Conservation (phyloP, 2,329 filamentous ascomycete species). For the Pseudogymnoascus sp. region DNA sequence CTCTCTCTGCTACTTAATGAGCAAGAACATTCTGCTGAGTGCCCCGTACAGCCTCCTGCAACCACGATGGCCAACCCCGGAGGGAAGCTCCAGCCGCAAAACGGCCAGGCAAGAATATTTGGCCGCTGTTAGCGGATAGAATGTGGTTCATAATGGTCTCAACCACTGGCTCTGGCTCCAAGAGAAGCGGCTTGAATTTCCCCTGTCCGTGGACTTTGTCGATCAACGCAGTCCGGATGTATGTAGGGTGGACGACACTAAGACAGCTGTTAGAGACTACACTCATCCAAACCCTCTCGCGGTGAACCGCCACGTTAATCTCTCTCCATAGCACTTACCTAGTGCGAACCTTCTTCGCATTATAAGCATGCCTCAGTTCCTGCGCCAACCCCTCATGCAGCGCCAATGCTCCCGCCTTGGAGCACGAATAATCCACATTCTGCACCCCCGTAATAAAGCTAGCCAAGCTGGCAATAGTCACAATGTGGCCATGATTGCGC, state of each 20-base stretch:
- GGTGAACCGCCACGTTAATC: not conserved
- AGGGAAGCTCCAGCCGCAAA: not conserved
- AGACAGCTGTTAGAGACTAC: not conserved
- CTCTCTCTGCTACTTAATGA: not conserved
- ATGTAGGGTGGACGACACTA: constrained; percentile 12
- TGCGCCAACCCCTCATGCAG: constrained; percentile 59
- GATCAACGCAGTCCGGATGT: constrained; percentile 12
- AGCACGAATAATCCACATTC: constrained; percentile 56
- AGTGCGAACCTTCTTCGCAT: constrained; percentile 50
- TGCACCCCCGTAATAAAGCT: constrained; percentile 18
- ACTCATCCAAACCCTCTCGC: not conserved
- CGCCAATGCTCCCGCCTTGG: constrained; percentile 56
- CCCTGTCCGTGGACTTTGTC: not conserved
- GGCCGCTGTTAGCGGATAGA: constrained; percentile 9
- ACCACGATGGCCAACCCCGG: not conserved
- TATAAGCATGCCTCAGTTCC: constrained; percentile 51
- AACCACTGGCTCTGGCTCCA: constrained; percentile 12
- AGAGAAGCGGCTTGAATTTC: constrained; percentile 9
- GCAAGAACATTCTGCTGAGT: not conserved
- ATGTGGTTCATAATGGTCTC: constrained; percentile 9
- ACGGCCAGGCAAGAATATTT: constrained; percentile 11
- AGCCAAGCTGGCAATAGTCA: constrained; percentile 52
- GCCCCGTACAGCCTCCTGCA: constrained; percentile 1
- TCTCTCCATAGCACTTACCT: not conserved
- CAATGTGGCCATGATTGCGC: constrained; percentile 61